phyloP scores from a whole-genome alignment of 306 rosid species.

The Leucaena leucocephala region DNA sequence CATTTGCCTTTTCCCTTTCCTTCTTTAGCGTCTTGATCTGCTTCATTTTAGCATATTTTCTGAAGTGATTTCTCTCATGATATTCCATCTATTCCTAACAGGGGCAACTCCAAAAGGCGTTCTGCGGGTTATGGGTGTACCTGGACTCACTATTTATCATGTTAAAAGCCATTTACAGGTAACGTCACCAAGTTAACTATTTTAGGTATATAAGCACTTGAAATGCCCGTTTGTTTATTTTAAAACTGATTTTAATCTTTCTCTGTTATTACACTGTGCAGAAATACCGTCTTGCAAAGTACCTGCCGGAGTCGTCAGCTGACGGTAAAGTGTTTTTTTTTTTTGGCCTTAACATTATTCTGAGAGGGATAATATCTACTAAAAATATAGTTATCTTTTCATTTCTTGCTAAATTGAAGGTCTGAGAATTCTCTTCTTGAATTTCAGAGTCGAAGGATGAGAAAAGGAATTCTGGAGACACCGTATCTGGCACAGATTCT shows the following conservation, averaged over 20 bases:
- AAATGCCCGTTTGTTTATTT: slow-evolving; percentile 26
- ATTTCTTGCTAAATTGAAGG: slow-evolving; percentile 35
- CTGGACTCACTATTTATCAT: slow-evolving; percentile 93
- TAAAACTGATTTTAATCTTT: slow-evolving; percentile 29
- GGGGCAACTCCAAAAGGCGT: slow-evolving; percentile 99
- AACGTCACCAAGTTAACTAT: slow-evolving; percentile 20
- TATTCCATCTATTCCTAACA: slow-evolving; percentile 39
- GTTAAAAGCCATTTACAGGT: slow-evolving; percentile 98
- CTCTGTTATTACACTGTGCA: slow-evolving; percentile 34
- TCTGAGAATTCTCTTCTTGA: slow-evolving; percentile 26
- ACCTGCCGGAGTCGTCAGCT: slow-evolving; percentile 86
- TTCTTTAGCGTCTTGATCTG: slow-evolving; percentile 17
- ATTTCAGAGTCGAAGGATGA: slow-evolving; percentile 80
- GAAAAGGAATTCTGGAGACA: slow-evolving; percentile 82
- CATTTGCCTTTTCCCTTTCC: background rate
- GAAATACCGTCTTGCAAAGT: slow-evolving; percentile 98
- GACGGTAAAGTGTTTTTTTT: slow-evolving; percentile 65
- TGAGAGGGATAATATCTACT: background rate
- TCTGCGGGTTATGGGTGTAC: slow-evolving; percentile 92
- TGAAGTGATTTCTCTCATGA: background rate
- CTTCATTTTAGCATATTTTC: slow-evolving; percentile 13
- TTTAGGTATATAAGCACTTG: background rate
- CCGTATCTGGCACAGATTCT: slow-evolving; percentile 73
- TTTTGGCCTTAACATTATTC: background rate
- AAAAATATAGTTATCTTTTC: background rate